phyloP scores from a whole-genome alignment of 2,329 filamentous ascomycete genomes.

The Calonectria multiphialidica region DNA sequence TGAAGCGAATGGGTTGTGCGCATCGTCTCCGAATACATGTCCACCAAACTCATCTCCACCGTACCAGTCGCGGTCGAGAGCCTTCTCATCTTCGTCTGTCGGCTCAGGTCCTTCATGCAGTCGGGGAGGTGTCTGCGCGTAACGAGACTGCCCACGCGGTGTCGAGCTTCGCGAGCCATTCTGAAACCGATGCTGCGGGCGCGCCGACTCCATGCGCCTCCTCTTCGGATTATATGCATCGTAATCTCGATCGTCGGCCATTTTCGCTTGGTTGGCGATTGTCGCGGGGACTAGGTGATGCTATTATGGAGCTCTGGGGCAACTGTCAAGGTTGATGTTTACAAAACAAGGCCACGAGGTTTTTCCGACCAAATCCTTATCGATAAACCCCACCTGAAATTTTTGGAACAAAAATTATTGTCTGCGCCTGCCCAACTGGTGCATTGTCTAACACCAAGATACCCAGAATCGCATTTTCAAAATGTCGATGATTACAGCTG shows the following conservation, averaged over 20 bases:
- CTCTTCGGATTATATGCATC: conserved; percentile 55
- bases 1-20: conserved; percentile 91
- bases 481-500: conserved; percentile 83
- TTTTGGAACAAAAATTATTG: conserved; percentile 48
- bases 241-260: conserved; percentile 53
- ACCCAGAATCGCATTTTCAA: conserved; percentile 43
- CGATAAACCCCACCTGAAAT: conserved; percentile 55
- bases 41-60: conserved; percentile 84
- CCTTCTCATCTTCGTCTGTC: conserved; percentile 77
- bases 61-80: conserved; percentile 94
- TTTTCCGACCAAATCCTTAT: conserved; percentile 48
- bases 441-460: conserved; percentile 39
- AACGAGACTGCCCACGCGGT: conserved; percentile 50
- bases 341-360: conserved; percentile 31
- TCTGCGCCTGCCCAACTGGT: conserved; percentile 29
- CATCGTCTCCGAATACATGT: conserved; percentile 89
- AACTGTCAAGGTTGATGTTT: conserved; percentile 14
- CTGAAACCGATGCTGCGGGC: conserved; percentile 44
- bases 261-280: conserved; percentile 30
- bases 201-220: conserved; percentile 50
- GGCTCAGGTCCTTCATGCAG: conserved; percentile 68
- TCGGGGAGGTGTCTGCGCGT: conserved; percentile 56
- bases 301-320: not conserved
- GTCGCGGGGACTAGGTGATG: conserved; percentile 3
- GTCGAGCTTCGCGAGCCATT: conserved; percentile 50